Evolutionary conservation across 345 rosid species (phyloP).

Genomic region (Sapria himalayana): DNA sequence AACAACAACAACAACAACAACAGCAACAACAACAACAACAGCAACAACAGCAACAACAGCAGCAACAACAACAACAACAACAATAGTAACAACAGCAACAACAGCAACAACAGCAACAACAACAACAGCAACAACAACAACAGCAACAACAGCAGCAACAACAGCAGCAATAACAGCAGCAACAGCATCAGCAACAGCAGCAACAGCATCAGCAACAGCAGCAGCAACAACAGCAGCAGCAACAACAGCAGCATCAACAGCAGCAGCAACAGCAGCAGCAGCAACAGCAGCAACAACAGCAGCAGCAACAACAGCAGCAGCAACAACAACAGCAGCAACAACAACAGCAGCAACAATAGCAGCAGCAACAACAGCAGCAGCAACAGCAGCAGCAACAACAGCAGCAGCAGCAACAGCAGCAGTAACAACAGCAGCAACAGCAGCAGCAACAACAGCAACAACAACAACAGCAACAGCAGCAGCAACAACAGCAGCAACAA

Average conservation of each 20-base stretch:
- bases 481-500: conserved; percentile 1
- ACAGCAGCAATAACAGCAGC: not conserved
- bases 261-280: not conserved
- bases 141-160: conserved; percentile 1
- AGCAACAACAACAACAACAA: not conserved
- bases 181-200: conserved; percentile 1
- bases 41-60: not conserved
- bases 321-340: conserved; percentile 1
- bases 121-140: conserved; percentile 1
- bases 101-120: conserved; percentile 1
- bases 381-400: not conserved
- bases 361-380: not conserved
- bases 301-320: conserved; percentile 1
- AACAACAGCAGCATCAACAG: not conserved
- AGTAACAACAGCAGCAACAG: not conserved
- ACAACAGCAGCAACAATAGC: conserved; percentile 1
- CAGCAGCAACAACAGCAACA: not conserved
- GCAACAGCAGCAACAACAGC: not conserved
- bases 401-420: not conserved
- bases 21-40: not conserved
- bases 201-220: not conserved
- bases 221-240: not conserved
- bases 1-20: conserved; percentile 1
- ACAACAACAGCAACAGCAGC: not conserved
- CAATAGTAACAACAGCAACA: not conserved